Base-by-base conservation (phyloP, 495 filamentous ascomycete species). In the Tricharina praecox region DNA sequence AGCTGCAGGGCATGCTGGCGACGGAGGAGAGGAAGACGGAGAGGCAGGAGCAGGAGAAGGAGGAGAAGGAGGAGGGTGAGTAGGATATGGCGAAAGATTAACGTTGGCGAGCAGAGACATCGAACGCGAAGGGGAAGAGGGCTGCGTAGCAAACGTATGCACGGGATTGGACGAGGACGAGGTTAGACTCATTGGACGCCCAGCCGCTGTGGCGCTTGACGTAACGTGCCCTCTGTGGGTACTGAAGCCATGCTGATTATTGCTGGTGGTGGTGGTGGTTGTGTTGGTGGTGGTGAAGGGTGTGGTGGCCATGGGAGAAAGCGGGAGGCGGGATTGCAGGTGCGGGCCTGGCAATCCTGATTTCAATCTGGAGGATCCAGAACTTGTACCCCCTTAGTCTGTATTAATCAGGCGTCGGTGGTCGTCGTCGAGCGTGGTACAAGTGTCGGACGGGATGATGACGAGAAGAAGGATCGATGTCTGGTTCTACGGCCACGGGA, bases 1-100 rank as follows among this genome's bases (percentile, higher is more conserved):
- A 58, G 50, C 54, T 58, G 54, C 54, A 58, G 55, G 13, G 26
- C 15, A 11, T 32, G 34, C 40, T 25, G 40, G 26, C 8, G 13
- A 11, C 40, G 40, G 40, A 26, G 40, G 20, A 11, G 37, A 40
- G 16, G 20, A 40, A 16, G 37, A 20, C 15, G 18, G 20, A 21
- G 5, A 2, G 37, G 10, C n/a, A n/a, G n/a, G n/a, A n/a, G n/a
- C n/a, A n/a, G n/a, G n/a, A n/a, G n/a, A n/a, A n/a, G 15, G 37
- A 40, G 20, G 37, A 40, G 15, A 16, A 40, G 15, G 15, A 40
- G 15, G 2, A 21, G 20, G 13, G 28, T 5, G 28, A 13, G 7
- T 32, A 32, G 28, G 28, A 32, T 13, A n/a, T n/a, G n/a, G n/a
- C n/a, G n/a, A n/a, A n/a, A n/a, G n/a, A n/a, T n/a, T n/a, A n/a